Percentiles rank a stretch among this genome's conserved stretches.
Conservation (phyloP, 2,329 filamentous ascomycete species). For the Gnomoniopsis sp. region DNA sequence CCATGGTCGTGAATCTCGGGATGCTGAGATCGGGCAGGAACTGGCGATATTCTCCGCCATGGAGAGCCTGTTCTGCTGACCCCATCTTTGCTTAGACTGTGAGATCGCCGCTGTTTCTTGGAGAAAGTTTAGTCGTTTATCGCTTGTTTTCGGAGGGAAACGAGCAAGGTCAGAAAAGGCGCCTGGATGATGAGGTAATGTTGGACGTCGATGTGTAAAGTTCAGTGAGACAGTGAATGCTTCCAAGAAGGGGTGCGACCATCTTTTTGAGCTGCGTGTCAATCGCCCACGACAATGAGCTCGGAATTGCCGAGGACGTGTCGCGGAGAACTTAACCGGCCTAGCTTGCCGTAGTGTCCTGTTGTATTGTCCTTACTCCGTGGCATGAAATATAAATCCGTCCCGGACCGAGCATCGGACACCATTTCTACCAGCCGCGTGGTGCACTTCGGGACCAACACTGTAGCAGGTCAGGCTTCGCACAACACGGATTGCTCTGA, state of each 20-base stretch:
- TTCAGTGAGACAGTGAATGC: background rate
- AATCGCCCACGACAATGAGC: background rate
- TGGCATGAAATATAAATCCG: constrained; percentile 7
- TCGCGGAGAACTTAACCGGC: background rate
- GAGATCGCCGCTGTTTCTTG: background rate
- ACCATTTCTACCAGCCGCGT: constrained; percentile 11
- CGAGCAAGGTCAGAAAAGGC: too few species aligned
- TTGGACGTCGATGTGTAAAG: background rate
- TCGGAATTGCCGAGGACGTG: background rate
- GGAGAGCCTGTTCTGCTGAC: constrained; percentile 1
- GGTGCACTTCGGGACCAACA: background rate
- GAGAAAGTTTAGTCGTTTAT: background rate
- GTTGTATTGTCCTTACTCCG: background rate
- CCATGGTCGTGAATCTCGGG: constrained; percentile 61
- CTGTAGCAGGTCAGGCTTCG: background rate
- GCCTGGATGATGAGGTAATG: background rate
- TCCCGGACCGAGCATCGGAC: constrained; percentile 7
- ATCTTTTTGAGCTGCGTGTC: too few species aligned
- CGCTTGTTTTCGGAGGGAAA: background rate
- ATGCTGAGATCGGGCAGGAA: constrained; percentile 60
- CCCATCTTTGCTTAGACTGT: background rate
- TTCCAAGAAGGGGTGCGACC: background rate
- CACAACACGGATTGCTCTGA: background rate
- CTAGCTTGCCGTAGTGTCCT: background rate
- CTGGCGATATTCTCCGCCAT: constrained; percentile 45